Base-by-base conservation (phyloP, 1,139 yeast genomes). In the Saccharomyces hybrid region DNA sequence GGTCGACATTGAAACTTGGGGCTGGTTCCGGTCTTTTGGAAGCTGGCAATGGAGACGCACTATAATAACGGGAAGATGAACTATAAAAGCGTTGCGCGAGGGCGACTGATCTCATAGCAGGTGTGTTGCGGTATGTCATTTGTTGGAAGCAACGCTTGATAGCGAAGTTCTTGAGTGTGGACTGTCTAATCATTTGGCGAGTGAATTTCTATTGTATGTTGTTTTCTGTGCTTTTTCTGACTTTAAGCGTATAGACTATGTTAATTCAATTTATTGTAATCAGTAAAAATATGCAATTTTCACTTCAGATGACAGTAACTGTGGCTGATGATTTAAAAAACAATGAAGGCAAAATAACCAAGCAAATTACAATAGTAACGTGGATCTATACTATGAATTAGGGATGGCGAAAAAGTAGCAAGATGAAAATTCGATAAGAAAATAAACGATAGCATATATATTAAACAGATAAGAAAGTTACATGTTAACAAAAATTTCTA, bases 1-100 rank as follows among this genome's bases (percentile, higher is more conserved):
- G 63, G 19, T 65, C 69, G 28, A 66, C 62, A 63, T 75, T 73
- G 63, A 76, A 76, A 54, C 76, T 70, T n/a, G 82, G 82, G 34
- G 82, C 79, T n/a, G 82, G 82, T 46, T 68, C 70, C 7, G 82
- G 81, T 58, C 82, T 65, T 8, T 38, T 38, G 5, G 44, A 38
- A 6, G 25, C 44, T 38, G 44, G 44, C 11, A 38, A 9, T 3
- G 51, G 53, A 13, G 59, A 52, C 11, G 58, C 56, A 41, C 58
- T 57, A 46, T 52, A 55, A 14, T 53, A 54, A 34, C 55, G 57
- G 7, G 56, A 48, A 19, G 53, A 52, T 7, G 53, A 53, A 34
- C 58, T 54, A 46, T 56, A 56, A 25, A 51, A 57, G 47, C 60
- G 62, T 14, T 56, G 54, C 25, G 57, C 23, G 26, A 52, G 41